Percentiles rank a stretch among this genome's conserved stretches.
Conservation (phyloP, 2,329 filamentous ascomycete species). For the Talaromyces rugulosus region DNA sequence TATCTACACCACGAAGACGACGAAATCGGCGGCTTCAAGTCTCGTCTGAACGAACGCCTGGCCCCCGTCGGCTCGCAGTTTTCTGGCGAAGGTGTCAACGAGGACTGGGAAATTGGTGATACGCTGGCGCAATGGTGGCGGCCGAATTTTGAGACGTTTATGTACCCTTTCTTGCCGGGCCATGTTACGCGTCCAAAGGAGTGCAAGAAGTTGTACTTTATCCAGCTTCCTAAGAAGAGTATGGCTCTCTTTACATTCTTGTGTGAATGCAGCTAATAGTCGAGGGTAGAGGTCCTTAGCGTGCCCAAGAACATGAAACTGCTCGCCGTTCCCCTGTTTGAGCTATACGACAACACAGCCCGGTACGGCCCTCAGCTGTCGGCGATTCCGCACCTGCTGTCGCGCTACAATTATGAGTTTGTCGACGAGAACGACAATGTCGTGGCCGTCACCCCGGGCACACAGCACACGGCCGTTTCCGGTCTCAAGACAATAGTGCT, state of each 20-base stretch:
- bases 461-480: conserved; percentile 54
- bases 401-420: conserved; percentile 95
- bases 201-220: conserved; percentile 98
- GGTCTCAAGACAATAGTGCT: conserved; percentile 64
- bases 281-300: conserved; percentile 72
- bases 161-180: conserved; percentile 97
- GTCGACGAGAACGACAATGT: conserved; percentile 89
- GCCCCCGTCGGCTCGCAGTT: conserved; percentile 83
- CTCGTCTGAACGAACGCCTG: conserved; percentile 83
- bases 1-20: conserved; percentile 84
- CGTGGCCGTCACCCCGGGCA: conserved; percentile 76
- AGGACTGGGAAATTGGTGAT: conserved; percentile 92
- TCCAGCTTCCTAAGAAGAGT: conserved; percentile 90
- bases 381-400: conserved; percentile 90
- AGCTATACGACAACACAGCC: conserved; percentile 95
- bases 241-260: conserved; percentile 34
- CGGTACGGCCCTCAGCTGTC: conserved; percentile 94
- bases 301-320: conserved; percentile 99
- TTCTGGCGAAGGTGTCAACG: conserved; percentile 79
- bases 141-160: conserved; percentile 98
- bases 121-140: conserved; percentile 98
- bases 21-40: conserved; percentile 92
- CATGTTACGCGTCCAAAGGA: conserved; percentile 97
- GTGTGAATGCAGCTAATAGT: neutral
- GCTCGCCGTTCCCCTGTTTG: conserved; percentile 91